A percentile compares a stretch with the other conserved stretches of the same genome.
Conservation (phyloP, 192 early-diverging fungal genomes). For the Thoreauomyces humboldtii region DNA sequence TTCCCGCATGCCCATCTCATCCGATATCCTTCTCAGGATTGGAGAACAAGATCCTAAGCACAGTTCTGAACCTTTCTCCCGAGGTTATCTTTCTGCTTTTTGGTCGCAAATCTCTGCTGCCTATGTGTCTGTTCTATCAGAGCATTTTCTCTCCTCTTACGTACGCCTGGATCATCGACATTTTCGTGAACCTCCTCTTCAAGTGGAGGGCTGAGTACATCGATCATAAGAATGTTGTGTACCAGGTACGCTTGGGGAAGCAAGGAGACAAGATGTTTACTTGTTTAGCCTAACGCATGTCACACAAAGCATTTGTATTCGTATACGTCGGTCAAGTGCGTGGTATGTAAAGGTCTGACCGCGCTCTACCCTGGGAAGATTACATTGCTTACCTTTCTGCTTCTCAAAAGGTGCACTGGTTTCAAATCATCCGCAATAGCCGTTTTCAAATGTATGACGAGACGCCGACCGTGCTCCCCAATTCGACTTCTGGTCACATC, state of each 20-base stretch:
- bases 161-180: constrained; percentile 72
- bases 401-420: constrained; percentile 68
- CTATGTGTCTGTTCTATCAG: constrained; percentile 82
- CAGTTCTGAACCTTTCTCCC: constrained; percentile 80
- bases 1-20: neutral
- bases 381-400: no score
- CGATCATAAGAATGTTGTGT: constrained; percentile 72
- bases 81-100: constrained; percentile 85
- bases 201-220: constrained; percentile 77
- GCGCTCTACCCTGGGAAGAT: neutral
- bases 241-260: no score
- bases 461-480: constrained; percentile 58
- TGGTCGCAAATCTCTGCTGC: constrained; percentile 79
- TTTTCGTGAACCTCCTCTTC: constrained; percentile 73
- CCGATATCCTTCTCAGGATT: constrained; percentile 48
- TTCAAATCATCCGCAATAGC: constrained; percentile 88
- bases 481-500: constrained; percentile 51
- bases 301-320: constrained; percentile 88
- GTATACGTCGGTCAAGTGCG: constrained; percentile 82
- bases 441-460: constrained; percentile 95
- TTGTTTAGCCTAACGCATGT: no score
- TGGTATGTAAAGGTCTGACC: constrained; percentile 56
- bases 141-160: constrained; percentile 69
- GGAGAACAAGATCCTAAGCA: constrained; percentile 75
- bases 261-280: no score